Conservation (phyloP, 2,329 filamentous ascomycete species). For the Xylariaceae sp. region DNA sequence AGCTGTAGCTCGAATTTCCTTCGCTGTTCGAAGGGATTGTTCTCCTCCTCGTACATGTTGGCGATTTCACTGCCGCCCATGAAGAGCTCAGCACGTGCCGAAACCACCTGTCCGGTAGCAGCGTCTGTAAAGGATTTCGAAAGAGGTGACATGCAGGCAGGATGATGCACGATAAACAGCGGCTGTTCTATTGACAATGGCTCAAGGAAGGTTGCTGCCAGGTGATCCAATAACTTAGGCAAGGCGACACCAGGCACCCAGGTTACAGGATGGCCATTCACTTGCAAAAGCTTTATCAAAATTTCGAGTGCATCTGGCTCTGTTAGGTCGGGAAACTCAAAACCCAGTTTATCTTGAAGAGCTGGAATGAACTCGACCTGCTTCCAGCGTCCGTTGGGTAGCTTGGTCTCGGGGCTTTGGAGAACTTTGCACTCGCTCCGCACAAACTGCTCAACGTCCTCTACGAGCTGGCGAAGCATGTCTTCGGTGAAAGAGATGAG, state of each 20-base stretch:
- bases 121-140: conserved; percentile 79
- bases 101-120: conserved; percentile 64
- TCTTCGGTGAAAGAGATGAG: conserved; percentile 73
- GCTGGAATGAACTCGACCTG: conserved; percentile 78
- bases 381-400: conserved; percentile 53
- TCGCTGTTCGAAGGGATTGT: conserved; percentile 81
- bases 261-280: conserved; percentile 64
- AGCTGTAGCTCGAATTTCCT: conserved; percentile 67
- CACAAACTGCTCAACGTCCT: conserved; percentile 44
- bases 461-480: conserved; percentile 58
- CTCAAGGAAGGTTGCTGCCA: conserved; percentile 75
- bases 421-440: conserved; percentile 39
- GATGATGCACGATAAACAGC: conserved; percentile 85
- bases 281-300: conserved; percentile 47
- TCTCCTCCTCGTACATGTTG: conserved; percentile 98
- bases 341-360: conserved; percentile 64
- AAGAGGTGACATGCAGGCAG: conserved; percentile 84
- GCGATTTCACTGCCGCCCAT: conserved; percentile 76
- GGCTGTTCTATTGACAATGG: conserved; percentile 63
- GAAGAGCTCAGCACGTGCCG: conserved; percentile 82
- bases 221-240: conserved; percentile 71
- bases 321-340: conserved; percentile 61
- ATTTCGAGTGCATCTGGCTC: conserved; percentile 51
- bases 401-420: conserved; percentile 41
- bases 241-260: conserved; percentile 44